These are phyloP conservation scores for Penicillium alfredii DNA, from an alignment of 495 filamentous ascomycete species.

Conservation along the genomic window DNA sequence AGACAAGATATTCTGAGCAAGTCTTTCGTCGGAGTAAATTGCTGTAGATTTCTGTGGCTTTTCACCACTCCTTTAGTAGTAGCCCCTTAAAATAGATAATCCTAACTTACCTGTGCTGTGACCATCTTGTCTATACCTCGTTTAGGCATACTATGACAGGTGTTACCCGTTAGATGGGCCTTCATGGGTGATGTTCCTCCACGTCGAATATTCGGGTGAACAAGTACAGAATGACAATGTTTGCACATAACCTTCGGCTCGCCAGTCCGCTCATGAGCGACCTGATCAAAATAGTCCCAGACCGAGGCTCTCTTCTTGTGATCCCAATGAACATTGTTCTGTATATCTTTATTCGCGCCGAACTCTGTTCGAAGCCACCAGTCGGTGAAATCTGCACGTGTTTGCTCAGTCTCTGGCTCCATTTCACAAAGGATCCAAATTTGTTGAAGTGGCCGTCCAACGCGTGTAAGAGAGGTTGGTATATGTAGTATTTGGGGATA, in stretches of 20 bases:
- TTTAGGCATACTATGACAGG: constrained; percentile 1
- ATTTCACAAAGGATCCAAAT: neutral
- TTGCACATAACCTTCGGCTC: constrained; percentile 11
- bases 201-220: constrained; percentile 2
- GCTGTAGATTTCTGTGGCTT: neutral
- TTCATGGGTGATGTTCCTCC: constrained; percentile 1
- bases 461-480: too few species aligned
- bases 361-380: constrained; percentile 4
- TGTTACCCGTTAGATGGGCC: neutral
- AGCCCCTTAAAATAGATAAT: too few species aligned
- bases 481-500: constrained; percentile 1
- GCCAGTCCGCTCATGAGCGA: constrained; percentile 6
- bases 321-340: constrained; percentile 2
- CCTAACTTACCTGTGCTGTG: neutral
- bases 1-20: neutral
- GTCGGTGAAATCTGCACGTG: neutral
- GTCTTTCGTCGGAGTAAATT: too few species aligned
- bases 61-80: too few species aligned
- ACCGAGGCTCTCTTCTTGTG: neutral
- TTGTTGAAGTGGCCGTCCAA: neutral
- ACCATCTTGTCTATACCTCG: neutral
- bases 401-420: neutral
- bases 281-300: constrained; percentile 9
- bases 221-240: constrained; percentile 1
- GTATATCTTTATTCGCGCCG: neutral